These are phyloP conservation scores for Colletotrichum australisinense DNA, from an alignment of 2,329 filamentous ascomycete genomes.

Conservation along the genomic window DNA sequence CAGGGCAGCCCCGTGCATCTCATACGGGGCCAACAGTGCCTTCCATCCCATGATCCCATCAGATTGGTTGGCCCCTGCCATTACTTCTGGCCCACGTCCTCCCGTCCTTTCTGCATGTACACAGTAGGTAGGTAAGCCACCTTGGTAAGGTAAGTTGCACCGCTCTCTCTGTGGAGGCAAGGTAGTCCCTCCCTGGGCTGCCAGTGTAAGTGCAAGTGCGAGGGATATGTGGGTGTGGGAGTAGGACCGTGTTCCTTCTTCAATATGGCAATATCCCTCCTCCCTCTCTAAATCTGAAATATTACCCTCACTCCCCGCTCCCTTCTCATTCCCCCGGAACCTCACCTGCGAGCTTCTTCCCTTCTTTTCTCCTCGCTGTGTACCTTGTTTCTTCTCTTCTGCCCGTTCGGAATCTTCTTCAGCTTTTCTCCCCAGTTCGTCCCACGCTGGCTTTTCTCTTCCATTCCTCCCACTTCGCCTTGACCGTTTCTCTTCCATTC, in stretches of 20 bases:
- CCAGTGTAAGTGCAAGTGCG: not conserved
- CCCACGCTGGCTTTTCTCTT: conserved; percentile 7
- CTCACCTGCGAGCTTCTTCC: conserved; percentile 25
- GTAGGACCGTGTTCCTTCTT: not conserved
- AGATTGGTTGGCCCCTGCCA: conserved; percentile 19
- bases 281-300: conserved; percentile 1
- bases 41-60: conserved; percentile 27
- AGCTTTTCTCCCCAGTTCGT: not conserved
- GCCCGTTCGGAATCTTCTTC: not conserved
- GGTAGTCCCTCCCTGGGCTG: not conserved
- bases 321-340: conserved; percentile 11
- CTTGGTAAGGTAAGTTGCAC: not conserved
- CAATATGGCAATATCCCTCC: conserved; percentile 24
- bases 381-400: conserved; percentile 2
- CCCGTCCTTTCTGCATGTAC: not conserved
- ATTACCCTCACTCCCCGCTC: conserved; percentile 8
- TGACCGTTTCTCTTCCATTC: conserved; percentile 3
- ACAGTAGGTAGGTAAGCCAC: not conserved
- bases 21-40: not conserved
- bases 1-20: not conserved
- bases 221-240: not conserved
- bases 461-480: conserved; percentile 5
- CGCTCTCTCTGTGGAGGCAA: not conserved
- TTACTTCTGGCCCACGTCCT: not conserved
- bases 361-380: conserved; percentile 12